Evolutionary conservation across 2,329 filamentous ascomycete species (phyloP).

Genomic region (Pezicula neosporulosa): DNA sequence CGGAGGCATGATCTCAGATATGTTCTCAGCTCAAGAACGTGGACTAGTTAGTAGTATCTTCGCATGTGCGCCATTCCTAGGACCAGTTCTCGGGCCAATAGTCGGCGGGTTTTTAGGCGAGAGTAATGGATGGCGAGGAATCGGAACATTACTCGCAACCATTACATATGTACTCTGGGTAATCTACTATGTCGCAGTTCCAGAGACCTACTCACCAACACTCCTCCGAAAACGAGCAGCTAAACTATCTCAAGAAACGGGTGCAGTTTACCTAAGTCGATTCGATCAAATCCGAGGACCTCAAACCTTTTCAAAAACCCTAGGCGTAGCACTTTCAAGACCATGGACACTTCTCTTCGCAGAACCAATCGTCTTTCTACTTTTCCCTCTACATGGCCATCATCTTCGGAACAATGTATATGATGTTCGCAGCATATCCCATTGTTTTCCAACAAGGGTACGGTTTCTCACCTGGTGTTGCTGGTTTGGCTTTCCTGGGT

Average conservation of each 20-base stretch:
- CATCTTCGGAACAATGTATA: slow-evolving; percentile 49
- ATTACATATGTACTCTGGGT: slow-evolving; percentile 61
- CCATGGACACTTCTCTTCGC: slow-evolving; percentile 67
- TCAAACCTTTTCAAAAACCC: slow-evolving; percentile 39
- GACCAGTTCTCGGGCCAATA: slow-evolving; percentile 62
- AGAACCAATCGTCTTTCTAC: slow-evolving; percentile 66
- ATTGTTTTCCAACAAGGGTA: slow-evolving; percentile 61
- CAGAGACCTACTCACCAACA: slow-evolving; percentile 56
- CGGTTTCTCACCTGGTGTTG: slow-evolving; percentile 54
- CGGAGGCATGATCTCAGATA: slow-evolving; percentile 57
- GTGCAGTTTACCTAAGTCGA: slow-evolving; percentile 52
- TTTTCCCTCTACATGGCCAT: slow-evolving; percentile 63
- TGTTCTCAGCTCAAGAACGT: slow-evolving; percentile 47
- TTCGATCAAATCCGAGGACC: slow-evolving; percentile 42
- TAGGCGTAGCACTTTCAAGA: slow-evolving; percentile 53
- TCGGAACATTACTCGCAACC: slow-evolving; percentile 57
- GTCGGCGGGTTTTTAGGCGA: slow-evolving; percentile 64
- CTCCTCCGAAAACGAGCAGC: slow-evolving; percentile 48
- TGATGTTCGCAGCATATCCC: slow-evolving; percentile 56
- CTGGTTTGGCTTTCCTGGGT: slow-evolving; percentile 65
- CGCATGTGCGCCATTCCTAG: slow-evolving; percentile 62
- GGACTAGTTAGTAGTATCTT: slow-evolving; percentile 58
- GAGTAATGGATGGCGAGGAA: slow-evolving; percentile 64
- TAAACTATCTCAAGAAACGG: slow-evolving; percentile 45
- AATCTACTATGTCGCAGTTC: slow-evolving; percentile 43